Conservation (phyloP, 441 rosid genomes). For the Gossypium schwendimanii region DNA sequence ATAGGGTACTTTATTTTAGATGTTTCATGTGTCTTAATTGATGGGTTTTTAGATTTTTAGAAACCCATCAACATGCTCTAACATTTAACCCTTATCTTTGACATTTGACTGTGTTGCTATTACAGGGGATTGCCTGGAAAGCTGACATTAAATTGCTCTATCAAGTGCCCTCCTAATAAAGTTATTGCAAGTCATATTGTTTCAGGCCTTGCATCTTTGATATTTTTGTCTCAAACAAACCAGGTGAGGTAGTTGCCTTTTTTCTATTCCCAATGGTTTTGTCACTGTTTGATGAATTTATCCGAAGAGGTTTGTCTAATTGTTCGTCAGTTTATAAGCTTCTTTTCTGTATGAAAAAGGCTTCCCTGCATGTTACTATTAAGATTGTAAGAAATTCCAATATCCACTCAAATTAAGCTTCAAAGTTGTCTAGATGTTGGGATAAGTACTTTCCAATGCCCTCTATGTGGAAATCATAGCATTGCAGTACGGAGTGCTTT, state of each 20-base stretch:
- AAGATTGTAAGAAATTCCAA: background rate
- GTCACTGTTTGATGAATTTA: background rate
- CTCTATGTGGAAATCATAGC: background rate
- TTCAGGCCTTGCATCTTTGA: constrained; percentile 53
- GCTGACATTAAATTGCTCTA: constrained; percentile 26
- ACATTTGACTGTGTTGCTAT: background rate
- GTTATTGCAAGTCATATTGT: constrained; percentile 21
- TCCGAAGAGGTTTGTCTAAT: background rate
- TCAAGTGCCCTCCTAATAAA: constrained; percentile 21
- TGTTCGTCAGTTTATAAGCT: background rate
- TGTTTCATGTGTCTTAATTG: too few relatives aligned
- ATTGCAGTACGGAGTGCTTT: background rate
- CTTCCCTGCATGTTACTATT: background rate
- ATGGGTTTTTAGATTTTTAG: background rate
- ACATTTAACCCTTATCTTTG: background rate
- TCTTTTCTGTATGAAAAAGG: background rate
- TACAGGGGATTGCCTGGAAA: constrained; percentile 31
- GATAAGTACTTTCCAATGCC: background rate
- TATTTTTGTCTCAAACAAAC: constrained; percentile 45
- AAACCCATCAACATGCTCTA: background rate
- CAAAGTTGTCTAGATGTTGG: background rate
- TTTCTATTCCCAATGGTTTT: background rate
- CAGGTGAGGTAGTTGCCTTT: constrained; percentile 38
- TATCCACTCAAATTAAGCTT: background rate
- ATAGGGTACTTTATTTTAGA: too few relatives aligned